Evolutionary conservation across 768 basidiomycete species (phyloP), one percentile per base, ranked within the genome.

Genomic region (Rhodocollybia butyracea): DNA sequence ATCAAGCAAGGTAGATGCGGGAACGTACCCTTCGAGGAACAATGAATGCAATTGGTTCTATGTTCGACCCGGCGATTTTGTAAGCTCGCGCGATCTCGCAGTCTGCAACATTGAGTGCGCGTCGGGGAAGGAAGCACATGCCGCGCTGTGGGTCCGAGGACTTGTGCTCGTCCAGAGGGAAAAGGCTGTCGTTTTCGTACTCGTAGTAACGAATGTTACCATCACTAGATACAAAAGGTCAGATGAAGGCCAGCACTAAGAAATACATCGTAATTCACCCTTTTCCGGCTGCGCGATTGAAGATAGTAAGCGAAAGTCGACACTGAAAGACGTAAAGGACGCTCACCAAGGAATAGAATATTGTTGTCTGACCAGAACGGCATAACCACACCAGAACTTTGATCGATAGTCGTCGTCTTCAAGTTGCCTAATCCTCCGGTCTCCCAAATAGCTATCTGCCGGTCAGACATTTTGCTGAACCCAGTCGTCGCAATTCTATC

Each of bases 121-220:
- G 89, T 32, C 95, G 84, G 12, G 97, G 97, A 40, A 97, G 80
- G 86, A 98, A 94, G 68, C 90, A 92, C 85, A 98, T 91, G 12
- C 97, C 97, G 50, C 95, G 91, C 70, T 98, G 96, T 27, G 96
- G 95, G 50, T 95, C 91, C 19, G 85, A 77, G 3, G 88, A 90
- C 69, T 94, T 90, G 79, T 95, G 83, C 67, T 98, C 97, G 19
- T 85, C 76, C 4, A 94, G 78, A 17, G 82, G 69, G 72, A 84
- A 79, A 19, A 98, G 77, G 45, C 84, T 77, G 71, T 98, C 95
- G 30, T 80, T 82, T 63, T 97, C 95, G 70, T 88, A 94, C 68
- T 99, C 97, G 70, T 88, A 98, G 79, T 92, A 96, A n/a, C 96
- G 87, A 59, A 98, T 87, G 68, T 99, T 99, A 27, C 96, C 96